Conservation (phyloP, 73 alveolate genomes). For the Uronychia binucleata region DNA sequence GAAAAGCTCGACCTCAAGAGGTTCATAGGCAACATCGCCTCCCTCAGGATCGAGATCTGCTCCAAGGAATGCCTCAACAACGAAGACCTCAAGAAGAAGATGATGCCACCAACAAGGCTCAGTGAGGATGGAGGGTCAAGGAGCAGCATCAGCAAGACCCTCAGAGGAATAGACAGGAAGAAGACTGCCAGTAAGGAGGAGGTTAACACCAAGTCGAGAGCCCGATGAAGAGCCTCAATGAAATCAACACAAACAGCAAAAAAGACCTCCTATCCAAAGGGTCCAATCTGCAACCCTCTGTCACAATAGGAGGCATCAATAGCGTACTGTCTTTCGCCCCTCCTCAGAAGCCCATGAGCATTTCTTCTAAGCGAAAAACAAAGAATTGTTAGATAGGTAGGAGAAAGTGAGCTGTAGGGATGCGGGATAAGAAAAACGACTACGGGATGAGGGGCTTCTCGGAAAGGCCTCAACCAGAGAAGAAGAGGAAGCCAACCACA, state of each 20-base stretch:
- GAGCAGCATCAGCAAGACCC: neutral
- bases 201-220: neutral
- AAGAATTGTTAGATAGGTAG: neutral
- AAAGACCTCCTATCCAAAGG: neutral
- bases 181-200: neutral
- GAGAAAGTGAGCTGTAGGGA: neutral
- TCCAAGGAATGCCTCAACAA: neutral
- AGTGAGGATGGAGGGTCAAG: neutral
- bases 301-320: neutral
- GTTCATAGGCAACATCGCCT: neutral
- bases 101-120: neutral
- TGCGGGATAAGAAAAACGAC: neutral
- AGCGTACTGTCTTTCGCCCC: neutral
- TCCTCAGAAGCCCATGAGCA: neutral
- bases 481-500: neutral
- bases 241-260: neutral
- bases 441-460: neutral
- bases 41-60: neutral
- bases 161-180: neutral
- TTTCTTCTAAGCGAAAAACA: neutral
- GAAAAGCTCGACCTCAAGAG: neutral
- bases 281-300: neutral
- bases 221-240: neutral
- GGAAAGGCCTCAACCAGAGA: neutral
- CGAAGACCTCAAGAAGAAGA: neutral